These are phyloP conservation scores for Pisolithus marmoratus DNA, from an alignment of 768 basidiomycete genomes.

Conservation along the genomic window DNA sequence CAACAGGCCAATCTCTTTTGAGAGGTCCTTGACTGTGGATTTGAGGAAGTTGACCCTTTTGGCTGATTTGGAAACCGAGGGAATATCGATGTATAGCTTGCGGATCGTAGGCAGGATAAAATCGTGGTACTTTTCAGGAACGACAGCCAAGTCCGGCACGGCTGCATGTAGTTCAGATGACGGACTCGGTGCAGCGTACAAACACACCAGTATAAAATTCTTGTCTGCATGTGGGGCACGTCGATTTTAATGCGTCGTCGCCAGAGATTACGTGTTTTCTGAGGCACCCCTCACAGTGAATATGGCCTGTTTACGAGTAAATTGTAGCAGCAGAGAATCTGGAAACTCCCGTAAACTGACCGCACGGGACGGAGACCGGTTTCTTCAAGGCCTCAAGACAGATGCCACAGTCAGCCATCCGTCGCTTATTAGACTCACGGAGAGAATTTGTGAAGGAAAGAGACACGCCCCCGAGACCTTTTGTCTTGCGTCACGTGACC, in stretches of 20 bases:
- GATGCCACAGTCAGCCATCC: constrained; percentile 55
- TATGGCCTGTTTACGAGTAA: constrained; percentile 42
- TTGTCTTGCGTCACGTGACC: too few species aligned
- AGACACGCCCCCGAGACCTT: too few species aligned
- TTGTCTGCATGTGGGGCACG: constrained; percentile 58
- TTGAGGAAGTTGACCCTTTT: constrained; percentile 34
- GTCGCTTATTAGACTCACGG: neutral
- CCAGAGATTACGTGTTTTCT: constrained; percentile 26
- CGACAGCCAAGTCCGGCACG: constrained; percentile 40
- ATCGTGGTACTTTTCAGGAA: constrained; percentile 55
- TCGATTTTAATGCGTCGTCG: constrained; percentile 29
- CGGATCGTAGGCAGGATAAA: constrained; percentile 56
- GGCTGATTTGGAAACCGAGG: constrained; percentile 18
- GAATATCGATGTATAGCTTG: constrained; percentile 44
- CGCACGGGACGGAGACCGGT: constrained; percentile 61
- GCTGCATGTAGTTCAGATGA: constrained; percentile 27
- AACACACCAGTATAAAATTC: constrained; percentile 50
- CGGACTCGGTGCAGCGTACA: neutral
- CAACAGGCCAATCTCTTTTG: constrained; percentile 38
- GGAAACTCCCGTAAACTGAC: constrained; percentile 30
- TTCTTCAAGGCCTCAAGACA: constrained; percentile 50
- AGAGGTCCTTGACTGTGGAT: constrained; percentile 33
- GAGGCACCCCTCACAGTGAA: constrained; percentile 61
- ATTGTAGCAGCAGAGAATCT: neutral
- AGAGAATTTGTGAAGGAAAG: neutral